These are phyloP conservation scores for Fagopyrum homotropicum DNA, from an alignment of 148 eudicot genomes.

Conservation along the genomic window DNA sequence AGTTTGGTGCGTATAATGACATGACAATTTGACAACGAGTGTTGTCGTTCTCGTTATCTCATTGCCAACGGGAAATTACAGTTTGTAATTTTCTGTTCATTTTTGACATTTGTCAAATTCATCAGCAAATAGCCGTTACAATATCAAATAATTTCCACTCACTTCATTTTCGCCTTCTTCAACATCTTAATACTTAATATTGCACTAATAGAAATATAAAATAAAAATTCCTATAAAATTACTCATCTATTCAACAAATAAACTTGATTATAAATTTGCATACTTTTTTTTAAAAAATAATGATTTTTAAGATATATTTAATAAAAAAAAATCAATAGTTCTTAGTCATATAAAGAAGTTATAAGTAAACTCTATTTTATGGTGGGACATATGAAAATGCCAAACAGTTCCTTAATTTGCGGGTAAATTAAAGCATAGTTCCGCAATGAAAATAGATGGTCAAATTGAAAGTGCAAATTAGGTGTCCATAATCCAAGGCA, in stretches of 20 bases:
- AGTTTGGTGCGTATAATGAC: background rate
- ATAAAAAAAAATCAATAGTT: background rate
- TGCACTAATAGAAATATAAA: background rate
- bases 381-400: constrained; percentile 1
- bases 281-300: background rate
- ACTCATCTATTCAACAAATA: no score
- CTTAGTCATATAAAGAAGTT: background rate
- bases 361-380: background rate
- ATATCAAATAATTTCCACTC: background rate
- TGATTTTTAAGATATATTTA: background rate
- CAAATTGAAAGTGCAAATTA: constrained; percentile 9
- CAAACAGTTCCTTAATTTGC: constrained; percentile 9
- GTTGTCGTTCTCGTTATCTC: background rate
- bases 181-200: background rate
- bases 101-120: constrained; percentile 1
- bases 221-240: background rate
- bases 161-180: background rate
- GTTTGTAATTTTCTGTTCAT: background rate
- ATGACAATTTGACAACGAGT: background rate
- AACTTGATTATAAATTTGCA: no score
- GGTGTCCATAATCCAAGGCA: constrained; percentile 12
- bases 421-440: background rate
- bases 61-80: constrained; percentile 7
- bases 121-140: constrained; percentile 4
- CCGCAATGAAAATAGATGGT: background rate